Evolutionary conservation across 768 basidiomycete genomes (phyloP).

Genomic region (Pulveroboletus sp.): DNA sequence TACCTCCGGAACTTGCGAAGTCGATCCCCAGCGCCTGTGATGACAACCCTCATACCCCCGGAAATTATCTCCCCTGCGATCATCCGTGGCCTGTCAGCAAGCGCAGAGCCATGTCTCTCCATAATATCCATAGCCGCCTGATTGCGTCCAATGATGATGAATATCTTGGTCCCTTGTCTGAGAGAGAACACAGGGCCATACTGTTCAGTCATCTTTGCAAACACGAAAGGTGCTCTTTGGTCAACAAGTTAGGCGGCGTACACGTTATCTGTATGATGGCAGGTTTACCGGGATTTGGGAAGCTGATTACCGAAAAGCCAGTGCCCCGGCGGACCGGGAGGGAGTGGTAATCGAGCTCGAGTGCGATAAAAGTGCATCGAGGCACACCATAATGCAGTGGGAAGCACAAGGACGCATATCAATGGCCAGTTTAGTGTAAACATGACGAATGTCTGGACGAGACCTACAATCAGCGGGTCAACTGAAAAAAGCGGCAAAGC

Average conservation of each 20-base stretch:
- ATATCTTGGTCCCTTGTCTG: constrained; percentile 37
- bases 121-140: constrained; percentile 38
- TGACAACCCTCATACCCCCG: constrained; percentile 32
- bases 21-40: constrained; percentile 25
- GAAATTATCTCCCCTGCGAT: constrained; percentile 36
- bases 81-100: constrained; percentile 35
- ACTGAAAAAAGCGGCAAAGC: too few species aligned
- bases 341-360: constrained; percentile 1
- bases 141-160: constrained; percentile 25
- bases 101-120: constrained; percentile 36
- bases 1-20: constrained; percentile 30
- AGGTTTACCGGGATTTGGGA: constrained; percentile 6
- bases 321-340: too few species aligned
- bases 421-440: background rate
- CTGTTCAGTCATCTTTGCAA: constrained; percentile 54
- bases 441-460: background rate
- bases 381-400: background rate
- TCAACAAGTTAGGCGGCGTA: background rate
- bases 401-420: background rate
- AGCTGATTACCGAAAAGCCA: constrained; percentile 15
- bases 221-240: constrained; percentile 24
- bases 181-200: too few species aligned
- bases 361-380: background rate
- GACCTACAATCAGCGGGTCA: too few species aligned
- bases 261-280: too few species aligned